Evolutionary conservation across 768 basidiomycete species (phyloP).

Genomic region (Kockovaella imperatae): DNA sequence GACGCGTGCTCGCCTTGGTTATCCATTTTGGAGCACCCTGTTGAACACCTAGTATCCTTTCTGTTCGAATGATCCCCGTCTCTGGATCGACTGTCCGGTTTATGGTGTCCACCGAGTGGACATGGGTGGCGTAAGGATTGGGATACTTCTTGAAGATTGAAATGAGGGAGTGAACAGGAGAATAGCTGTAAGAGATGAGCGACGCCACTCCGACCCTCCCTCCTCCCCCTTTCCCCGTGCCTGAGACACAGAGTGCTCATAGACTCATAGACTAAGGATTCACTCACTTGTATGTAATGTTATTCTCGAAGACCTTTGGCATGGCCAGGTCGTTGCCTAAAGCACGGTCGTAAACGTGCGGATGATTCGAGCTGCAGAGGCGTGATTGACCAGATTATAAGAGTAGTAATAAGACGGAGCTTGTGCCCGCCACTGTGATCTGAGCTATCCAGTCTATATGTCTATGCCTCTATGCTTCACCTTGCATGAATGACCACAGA

Average conservation of each 20-base stretch:
- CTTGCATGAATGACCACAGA: too few species aligned
- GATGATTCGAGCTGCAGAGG: too few species aligned
- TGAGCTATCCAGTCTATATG: too few species aligned
- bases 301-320: conserved; percentile 30
- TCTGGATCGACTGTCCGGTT: conserved; percentile 76
- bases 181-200: conserved; percentile 54
- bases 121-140: conserved; percentile 54
- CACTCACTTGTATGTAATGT: conserved; percentile 31
- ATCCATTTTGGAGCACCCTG: conserved; percentile 90
- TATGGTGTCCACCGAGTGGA: conserved; percentile 52
- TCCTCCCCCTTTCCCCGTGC: background rate
- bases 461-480: too few species aligned
- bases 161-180: conserved; percentile 83
- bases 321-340: conserved; percentile 4
- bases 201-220: background rate
- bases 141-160: conserved; percentile 96
- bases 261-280: background rate
- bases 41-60: conserved; percentile 82
- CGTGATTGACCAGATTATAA: too few species aligned
- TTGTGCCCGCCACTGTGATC: too few species aligned
- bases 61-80: conserved; percentile 74
- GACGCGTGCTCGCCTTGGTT: conserved; percentile 54
- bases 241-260: background rate
- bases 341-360: too few species aligned
- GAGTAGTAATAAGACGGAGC: too few species aligned